Base-by-base conservation (phyloP, 2,329 filamentous ascomycete species). In the Xylaria sp. region DNA sequence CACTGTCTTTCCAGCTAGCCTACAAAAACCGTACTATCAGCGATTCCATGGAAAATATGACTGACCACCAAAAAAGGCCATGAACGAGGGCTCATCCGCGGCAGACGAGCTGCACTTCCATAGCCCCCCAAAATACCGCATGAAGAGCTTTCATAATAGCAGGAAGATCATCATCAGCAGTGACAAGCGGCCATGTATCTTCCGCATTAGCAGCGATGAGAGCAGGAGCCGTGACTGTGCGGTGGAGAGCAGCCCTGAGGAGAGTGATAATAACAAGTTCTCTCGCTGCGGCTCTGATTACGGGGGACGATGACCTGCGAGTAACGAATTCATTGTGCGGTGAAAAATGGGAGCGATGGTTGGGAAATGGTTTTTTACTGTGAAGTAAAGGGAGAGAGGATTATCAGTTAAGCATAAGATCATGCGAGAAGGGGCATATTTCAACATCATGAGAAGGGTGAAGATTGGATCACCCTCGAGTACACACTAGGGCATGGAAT, bases 71-170 rank as follows among this genome's bases (percentile, higher is more conserved):
- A 23, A 58, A 54, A n/a, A 44, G 47, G 13, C 21, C 18, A 44
- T 50, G 73, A 77, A 77, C 54, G 75, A 77, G 44, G 76, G 76
- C 18, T 65, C 63, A 18, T 72, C 75, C 2, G 60, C 70, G 10
- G 21, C 23, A 27, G 54, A 58, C 35, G 37, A 44, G 37, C 1
- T 27, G 2, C 54, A 42, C 12, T 58, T 58, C 35, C 21, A 58
- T 18, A 37, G 37, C 2, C 37, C 54, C 1, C 54, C 54, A 13
- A 58, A 58, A 27, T 58, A 40, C 54, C 35, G 23, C 6, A 42
- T 29, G 12, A 42, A 27, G 13, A 44, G 13, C 35, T 6, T 25
- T 3, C 16, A 40, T 35, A 42, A 23, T 23, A 12, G 21, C 23
- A 44, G 13, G 16, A 44, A 27, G n/a, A 58, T 13, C 21, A 16